Evolutionary conservation across 208 protist genomes (phyloP), one percentile per base, ranked within the genome.

Genomic region (Tritrichomonas foetus): DNA sequence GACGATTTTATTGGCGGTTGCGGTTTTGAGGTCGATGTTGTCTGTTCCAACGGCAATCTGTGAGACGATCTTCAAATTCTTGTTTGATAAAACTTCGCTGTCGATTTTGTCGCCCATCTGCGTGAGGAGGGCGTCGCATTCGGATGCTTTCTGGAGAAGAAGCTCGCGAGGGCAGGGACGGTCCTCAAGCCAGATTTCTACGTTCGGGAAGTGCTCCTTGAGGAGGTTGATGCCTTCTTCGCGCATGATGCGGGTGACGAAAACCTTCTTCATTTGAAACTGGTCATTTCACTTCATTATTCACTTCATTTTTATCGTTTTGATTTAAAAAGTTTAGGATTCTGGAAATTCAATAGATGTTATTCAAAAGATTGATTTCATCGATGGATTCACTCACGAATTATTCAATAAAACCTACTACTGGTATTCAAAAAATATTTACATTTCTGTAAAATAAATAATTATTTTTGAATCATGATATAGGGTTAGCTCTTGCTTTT

Each of bases 1-100:
- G n/a, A 49, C 11, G 3, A 94, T 93, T 14, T 78, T 49, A 27
- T 92, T 92, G 1, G 36, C 30, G 9, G 66, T 74, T n/a, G 66
- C 64, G 20, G 39, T 50, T 57, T 66, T 93, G 75, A 66, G 66
- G 55, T 94, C 94, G 41, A 95, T 94, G 69, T 95, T 93, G 47
- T 95, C 80, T 44, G 49, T 74, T 5, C 94, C 94, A 78, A 94
- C 94, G 14, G 93, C 82, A 33, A 94, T 30, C 9, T 89, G 64
- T 22, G 92, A 93, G 14, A 95, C 69, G n/a, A 94, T 2, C 33
- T 93, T 66, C 0, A 95, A 66, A 8, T 78, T 66, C 3, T 49
- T 47, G 27, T 50, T 53, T 8, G 33, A 20, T 0, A 89, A 3
- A 27, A 89, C 47, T 36, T 89, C 78, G 53, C 33, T 39, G 16